Evolutionary conservation across 1,139 yeast species (phyloP).

Genomic region (Taphrina betulina): DNA sequence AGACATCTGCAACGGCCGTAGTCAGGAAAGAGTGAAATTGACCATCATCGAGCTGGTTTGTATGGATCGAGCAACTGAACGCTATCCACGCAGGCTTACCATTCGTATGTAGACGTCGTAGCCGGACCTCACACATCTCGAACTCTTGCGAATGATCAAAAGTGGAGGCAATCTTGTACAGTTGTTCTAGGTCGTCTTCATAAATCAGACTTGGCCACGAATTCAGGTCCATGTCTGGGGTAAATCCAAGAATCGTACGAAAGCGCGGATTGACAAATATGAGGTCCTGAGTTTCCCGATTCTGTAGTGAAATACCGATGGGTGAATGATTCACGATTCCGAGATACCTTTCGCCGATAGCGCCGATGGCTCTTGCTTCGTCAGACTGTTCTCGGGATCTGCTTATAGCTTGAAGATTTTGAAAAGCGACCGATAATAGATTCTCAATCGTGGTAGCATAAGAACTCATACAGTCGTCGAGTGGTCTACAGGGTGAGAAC

Average conservation of each 20-base stretch:
- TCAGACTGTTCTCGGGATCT: constrained; percentile 1
- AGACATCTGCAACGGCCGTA: constrained; percentile 3
- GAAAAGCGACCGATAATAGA: not conserved
- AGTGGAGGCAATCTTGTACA: not conserved
- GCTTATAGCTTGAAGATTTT: not conserved
- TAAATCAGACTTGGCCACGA: not conserved
- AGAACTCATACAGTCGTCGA: not conserved
- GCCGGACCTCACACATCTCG: too few species aligned
- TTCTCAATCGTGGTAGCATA: constrained; percentile 3
- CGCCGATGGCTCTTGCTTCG: not conserved
- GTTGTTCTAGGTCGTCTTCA: not conserved
- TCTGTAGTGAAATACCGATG: constrained; percentile 1
- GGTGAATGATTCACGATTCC: constrained; percentile 11
- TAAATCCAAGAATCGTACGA: constrained; percentile 1
- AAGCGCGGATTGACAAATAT: not conserved
- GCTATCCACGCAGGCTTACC: constrained; percentile 13
- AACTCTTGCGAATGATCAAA: not conserved
- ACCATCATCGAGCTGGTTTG: not conserved
- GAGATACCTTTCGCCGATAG: not conserved
- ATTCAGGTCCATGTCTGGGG: not conserved
- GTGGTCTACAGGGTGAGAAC: constrained; percentile 15
- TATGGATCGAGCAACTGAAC: constrained; percentile 4
- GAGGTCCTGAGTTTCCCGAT: constrained; percentile 12
- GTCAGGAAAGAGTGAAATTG: constrained; percentile 3
- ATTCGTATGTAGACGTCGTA: constrained; percentile 3